These are phyloP conservation scores for Septoria petroselini DNA, from an alignment of 2,329 filamentous ascomycete species.

Conservation along the genomic window DNA sequence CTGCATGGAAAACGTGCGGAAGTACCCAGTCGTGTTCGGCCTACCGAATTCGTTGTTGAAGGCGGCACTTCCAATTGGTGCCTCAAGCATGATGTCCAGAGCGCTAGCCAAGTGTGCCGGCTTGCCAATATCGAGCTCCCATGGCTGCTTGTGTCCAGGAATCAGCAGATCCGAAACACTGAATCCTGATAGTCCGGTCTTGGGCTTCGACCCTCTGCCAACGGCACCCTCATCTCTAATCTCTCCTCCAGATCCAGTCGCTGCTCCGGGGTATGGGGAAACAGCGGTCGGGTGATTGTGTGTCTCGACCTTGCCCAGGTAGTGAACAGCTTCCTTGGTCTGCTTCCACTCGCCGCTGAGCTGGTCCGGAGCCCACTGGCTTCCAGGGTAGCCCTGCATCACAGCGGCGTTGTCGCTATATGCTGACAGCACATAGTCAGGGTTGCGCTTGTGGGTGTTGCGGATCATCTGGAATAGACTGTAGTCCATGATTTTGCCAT, in stretches of 20 bases:
- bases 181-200: conserved; percentile 87
- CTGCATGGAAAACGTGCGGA: conserved; percentile 79
- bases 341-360: conserved; percentile 83
- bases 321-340: conserved; percentile 80
- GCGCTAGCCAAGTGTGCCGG: conserved; percentile 90
- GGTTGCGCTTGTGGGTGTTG: conserved; percentile 79
- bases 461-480: conserved; percentile 94
- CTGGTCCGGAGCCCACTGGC: conserved; percentile 84
- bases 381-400: conserved; percentile 66
- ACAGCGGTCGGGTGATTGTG: conserved; percentile 98
- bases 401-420: conserved; percentile 99
- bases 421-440: conserved; percentile 82
- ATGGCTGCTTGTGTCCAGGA: conserved; percentile 75
- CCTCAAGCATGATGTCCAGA: conserved; percentile 96
- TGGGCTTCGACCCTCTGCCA: conserved; percentile 85
- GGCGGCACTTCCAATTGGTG: conserved; percentile 86
- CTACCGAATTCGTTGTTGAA: conserved; percentile 99
- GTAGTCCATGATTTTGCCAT: conserved; percentile 73
- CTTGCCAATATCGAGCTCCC: conserved; percentile 88
- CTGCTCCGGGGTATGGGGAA: conserved; percentile 86
- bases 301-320: conserved; percentile 92
- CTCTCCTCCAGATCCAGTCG: conserved; percentile 91
- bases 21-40: conserved; percentile 83
- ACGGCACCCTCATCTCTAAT: conserved; percentile 95
- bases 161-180: conserved; percentile 93